A percentile compares a stretch with the other conserved stretches of the same genome.
Conservation (phyloP, 179 eudicot genomes). For the Silene coronaria region DNA sequence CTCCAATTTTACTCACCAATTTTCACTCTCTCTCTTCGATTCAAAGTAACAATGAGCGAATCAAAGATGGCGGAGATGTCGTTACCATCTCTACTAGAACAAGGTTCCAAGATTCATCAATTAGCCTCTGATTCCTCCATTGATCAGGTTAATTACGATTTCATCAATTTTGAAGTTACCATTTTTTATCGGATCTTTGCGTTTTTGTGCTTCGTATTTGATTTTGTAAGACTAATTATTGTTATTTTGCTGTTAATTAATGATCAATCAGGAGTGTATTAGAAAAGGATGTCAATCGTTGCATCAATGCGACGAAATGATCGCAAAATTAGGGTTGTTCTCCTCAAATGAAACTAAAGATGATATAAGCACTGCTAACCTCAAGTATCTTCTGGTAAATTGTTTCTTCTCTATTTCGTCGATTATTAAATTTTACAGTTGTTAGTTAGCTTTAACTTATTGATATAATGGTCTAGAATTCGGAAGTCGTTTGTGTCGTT, state of each 20-base stretch:
- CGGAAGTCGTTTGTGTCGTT: background rate
- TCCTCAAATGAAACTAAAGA: constrained; percentile 86
- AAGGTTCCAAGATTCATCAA: constrained; percentile 71
- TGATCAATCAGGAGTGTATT: constrained; percentile 45
- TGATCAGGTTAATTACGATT: constrained; percentile 53
- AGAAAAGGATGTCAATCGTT: constrained; percentile 67
- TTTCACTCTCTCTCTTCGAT: constrained; percentile 2
- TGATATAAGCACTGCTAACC: constrained; percentile 83
- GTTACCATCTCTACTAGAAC: constrained; percentile 72
- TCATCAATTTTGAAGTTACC: background rate
- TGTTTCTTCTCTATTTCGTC: background rate
- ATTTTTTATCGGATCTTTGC: background rate
- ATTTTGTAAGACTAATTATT: background rate
- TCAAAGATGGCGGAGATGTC: constrained; percentile 66
- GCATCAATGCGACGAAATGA: constrained; percentile 76
- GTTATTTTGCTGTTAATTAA: constrained; percentile 1
- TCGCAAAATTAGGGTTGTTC: constrained; percentile 72
- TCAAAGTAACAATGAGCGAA: constrained; percentile 35
- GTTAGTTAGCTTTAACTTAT: constrained; percentile 10
- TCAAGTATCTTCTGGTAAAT: constrained; percentile 82
- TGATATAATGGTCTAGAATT: background rate
- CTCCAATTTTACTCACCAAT: background rate
- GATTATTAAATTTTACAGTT: background rate
- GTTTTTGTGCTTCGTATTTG: background rate
- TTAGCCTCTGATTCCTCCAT: constrained; percentile 52